Conservation (phyloP, 148 eudicot genomes). For the Chenopodium berlandieri region DNA sequence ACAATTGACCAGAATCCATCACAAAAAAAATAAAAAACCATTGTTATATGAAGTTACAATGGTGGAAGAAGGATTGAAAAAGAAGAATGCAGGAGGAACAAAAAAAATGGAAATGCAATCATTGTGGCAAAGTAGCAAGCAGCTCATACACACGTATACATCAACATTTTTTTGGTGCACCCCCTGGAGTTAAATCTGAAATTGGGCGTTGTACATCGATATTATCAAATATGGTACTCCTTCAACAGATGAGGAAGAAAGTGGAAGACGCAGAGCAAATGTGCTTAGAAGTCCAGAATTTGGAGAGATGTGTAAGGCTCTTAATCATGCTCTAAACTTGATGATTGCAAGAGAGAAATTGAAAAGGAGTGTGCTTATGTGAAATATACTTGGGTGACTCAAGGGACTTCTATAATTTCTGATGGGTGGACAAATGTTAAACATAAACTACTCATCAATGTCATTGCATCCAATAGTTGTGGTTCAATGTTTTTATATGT, state of each 20-base stretch:
- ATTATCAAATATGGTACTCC: neutral
- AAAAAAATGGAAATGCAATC: conserved; percentile 10
- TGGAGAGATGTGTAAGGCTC: neutral
- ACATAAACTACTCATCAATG: conserved; percentile 12
- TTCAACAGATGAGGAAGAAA: neutral
- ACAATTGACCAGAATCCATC: too few relatives aligned
- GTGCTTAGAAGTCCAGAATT: conserved; percentile 20
- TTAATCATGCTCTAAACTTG: conserved; percentile 8
- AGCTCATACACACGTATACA: conserved; percentile 8
- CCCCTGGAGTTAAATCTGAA: neutral
- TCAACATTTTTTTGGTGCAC: conserved; percentile 7
- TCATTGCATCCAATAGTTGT: conserved; percentile 9
- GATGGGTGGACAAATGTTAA: conserved; percentile 29
- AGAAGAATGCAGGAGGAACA: neutral
- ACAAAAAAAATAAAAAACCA: neutral
- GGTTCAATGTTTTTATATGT: conserved; percentile 22
- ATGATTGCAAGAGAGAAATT: conserved; percentile 2
- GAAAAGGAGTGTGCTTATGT: conserved; percentile 11
- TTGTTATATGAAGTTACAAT: neutral
- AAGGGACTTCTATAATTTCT: conserved; percentile 17
- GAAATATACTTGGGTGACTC: conserved; percentile 9
- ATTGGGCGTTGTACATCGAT: neutral
- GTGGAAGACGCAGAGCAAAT: neutral
- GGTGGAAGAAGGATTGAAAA: neutral
- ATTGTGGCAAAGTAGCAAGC: neutral